Percentiles rank a stretch among this genome's conserved stretches.
Conservation (phyloP, 2,329 filamentous ascomycete genomes). For the Coniella lustricola region DNA sequence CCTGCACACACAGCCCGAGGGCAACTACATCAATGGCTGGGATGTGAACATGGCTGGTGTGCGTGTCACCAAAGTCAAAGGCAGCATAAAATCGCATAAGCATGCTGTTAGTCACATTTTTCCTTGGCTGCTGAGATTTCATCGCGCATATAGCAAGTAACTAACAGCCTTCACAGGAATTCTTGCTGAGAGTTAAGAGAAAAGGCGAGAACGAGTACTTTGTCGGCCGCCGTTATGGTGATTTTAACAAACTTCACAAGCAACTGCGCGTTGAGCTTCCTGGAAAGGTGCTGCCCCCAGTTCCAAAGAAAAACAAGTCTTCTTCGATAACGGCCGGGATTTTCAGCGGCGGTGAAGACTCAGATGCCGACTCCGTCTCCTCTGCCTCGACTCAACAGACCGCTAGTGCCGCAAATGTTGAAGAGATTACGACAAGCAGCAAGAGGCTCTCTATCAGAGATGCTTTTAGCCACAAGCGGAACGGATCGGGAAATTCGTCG, state of each 20-base stretch:
- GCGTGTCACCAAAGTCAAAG: conserved; percentile 70
- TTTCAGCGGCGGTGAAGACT: conserved; percentile 48
- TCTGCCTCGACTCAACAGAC: conserved; percentile 65
- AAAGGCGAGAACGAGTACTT: conserved; percentile 69
- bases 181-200: conserved; percentile 77
- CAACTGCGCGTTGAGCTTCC: conserved; percentile 77
- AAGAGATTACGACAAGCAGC: conserved; percentile 19
- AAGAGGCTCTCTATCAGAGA: conserved; percentile 36
- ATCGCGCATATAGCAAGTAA: background rate
- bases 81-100: conserved; percentile 82
- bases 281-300: conserved; percentile 76
- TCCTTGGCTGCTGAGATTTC: background rate
- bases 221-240: conserved; percentile 79
- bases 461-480: conserved; percentile 28
- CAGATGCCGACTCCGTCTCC: conserved; percentile 73
- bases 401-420: conserved; percentile 16
- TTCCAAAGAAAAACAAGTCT: conserved; percentile 89
- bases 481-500: conserved; percentile 30
- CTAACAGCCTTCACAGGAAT: conserved; percentile 53
- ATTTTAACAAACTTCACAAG: conserved; percentile 76
- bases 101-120: conserved; percentile 64
- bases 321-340: conserved; percentile 49
- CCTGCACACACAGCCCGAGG: conserved; percentile 79
- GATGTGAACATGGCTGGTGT: conserved; percentile 94
- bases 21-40: conserved; percentile 91